A percentile compares a stretch with the other conserved stretches of the same genome.
Evolutionary conservation across 2,329 filamentous ascomycete species (phyloP).

Genomic region (Elsinoe ampelina): DNA sequence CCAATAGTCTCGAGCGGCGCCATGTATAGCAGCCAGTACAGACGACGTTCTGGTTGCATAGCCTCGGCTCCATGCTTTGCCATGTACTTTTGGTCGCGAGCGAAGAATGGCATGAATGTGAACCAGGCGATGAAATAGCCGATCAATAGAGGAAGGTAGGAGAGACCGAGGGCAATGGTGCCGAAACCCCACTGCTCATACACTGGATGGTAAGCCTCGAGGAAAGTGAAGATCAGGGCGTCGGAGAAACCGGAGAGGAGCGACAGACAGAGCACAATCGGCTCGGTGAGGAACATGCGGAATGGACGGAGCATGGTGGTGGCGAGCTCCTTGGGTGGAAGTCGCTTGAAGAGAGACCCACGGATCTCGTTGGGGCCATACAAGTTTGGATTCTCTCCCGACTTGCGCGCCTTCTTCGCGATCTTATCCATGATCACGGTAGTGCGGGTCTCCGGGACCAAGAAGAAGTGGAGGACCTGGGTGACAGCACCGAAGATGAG

Average conservation of each 20-base stretch:
- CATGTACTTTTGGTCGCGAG: constrained; percentile 41
- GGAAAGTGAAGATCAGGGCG: constrained; percentile 66
- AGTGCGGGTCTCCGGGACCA: constrained; percentile 66
- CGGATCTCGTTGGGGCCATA: constrained; percentile 64
- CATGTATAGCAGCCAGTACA: constrained; percentile 55
- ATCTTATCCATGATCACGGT: constrained; percentile 68
- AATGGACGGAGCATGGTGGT: constrained; percentile 54
- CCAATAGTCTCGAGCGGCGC: constrained; percentile 45
- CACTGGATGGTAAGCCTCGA: constrained; percentile 58
- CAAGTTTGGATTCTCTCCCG: constrained; percentile 46
- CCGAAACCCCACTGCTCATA: constrained; percentile 56
- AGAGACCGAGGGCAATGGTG: constrained; percentile 46
- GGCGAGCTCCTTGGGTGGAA: constrained; percentile 33
- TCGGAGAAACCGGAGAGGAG: constrained; percentile 62
- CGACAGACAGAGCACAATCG: constrained; percentile 59
- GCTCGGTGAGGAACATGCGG: constrained; percentile 62
- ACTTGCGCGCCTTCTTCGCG: constrained; percentile 59
- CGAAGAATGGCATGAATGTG: constrained; percentile 50
- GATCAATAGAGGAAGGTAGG: constrained; percentile 56
- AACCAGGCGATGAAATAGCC: constrained; percentile 52
- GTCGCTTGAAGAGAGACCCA: constrained; percentile 20
- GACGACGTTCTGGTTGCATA: constrained; percentile 53
- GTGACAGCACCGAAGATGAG: constrained; percentile 64
- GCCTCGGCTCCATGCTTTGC: constrained; percentile 36
- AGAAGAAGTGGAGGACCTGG: constrained; percentile 55